A percentile compares a stretch with the other conserved stretches of the same genome.
These are phyloP conservation scores for Pharus latifolius DNA, from an alignment of 176 grass and related monocot species.

Conservation along the genomic window DNA sequence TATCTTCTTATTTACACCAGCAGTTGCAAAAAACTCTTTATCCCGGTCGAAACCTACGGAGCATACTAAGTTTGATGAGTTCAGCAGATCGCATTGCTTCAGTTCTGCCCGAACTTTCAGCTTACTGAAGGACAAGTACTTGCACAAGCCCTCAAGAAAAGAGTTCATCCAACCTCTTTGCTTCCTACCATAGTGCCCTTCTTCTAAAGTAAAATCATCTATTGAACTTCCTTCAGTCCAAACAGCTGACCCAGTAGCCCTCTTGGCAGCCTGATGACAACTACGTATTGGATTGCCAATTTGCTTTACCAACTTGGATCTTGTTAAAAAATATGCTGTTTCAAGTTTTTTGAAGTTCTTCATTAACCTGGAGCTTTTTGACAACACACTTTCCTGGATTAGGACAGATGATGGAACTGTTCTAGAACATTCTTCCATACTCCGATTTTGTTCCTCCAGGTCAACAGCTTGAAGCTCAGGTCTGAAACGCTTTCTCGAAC, in stretches of 20 bases:
- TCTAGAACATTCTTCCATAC: slow-evolving; percentile 37
- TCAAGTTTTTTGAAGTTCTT: slow-evolving; percentile 97
- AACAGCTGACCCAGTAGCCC: slow-evolving; percentile 37
- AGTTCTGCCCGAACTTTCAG: slow-evolving; percentile 77
- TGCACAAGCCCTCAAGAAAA: slow-evolving; percentile 88
- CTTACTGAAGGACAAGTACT: slow-evolving; percentile 83
- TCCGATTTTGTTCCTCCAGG: slow-evolving; percentile 35
- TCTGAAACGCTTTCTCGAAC: slow-evolving; percentile 65
- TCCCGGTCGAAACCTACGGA: slow-evolving; percentile 91
- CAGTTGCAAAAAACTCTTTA: slow-evolving; percentile 92
- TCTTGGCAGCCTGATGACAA: slow-evolving; percentile 17
- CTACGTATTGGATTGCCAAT: slow-evolving; percentile 30
- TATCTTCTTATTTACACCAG: slow-evolving; percentile 99
- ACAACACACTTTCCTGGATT: slow-evolving; percentile 64
- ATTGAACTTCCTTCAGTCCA: slow-evolving; percentile 65
- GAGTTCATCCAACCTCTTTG: slow-evolving; percentile 76
- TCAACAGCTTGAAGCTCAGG: slow-evolving; percentile 37
- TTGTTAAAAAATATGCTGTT: slow-evolving; percentile 74
- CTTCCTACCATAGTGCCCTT: slow-evolving; percentile 40
- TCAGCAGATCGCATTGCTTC: slow-evolving; percentile 85
- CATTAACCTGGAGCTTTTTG: slow-evolving; percentile 88
- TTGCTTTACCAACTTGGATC: slow-evolving; percentile 49
- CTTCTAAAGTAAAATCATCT: slow-evolving; percentile 53
- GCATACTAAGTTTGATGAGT: slow-evolving; percentile 94
- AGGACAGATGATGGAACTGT: slow-evolving; percentile 31